Conservation (phyloP, 1,284 basidiomycete species). For the Tylopilus orsonianus region DNA sequence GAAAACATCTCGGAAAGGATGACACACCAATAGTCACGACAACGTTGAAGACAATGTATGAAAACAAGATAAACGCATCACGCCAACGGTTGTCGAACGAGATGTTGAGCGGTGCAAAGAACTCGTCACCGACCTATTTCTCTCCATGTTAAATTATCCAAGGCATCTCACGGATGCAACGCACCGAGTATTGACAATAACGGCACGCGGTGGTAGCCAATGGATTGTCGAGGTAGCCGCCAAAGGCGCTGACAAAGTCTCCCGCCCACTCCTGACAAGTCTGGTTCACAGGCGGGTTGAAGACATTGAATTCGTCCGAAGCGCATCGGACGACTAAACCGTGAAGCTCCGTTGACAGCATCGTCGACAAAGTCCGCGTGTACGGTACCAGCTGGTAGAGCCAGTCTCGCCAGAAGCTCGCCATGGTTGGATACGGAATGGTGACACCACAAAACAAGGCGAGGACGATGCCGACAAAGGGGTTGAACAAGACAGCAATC, state of each 20-base stretch:
- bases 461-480: slow-evolving; percentile 71
- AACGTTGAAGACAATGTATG: slow-evolving; percentile 73
- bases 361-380: slow-evolving; percentile 71
- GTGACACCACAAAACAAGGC: slow-evolving; percentile 81
- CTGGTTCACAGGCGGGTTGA: slow-evolving; percentile 73
- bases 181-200: slow-evolving; percentile 68
- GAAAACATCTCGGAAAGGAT: rapidly evolving
- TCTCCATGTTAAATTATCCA: slow-evolving; percentile 2
- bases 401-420: slow-evolving; percentile 76
- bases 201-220: slow-evolving; percentile 59
- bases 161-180: slow-evolving; percentile 4
- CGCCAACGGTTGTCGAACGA: slow-evolving; percentile 66
- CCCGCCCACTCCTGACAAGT: slow-evolving; percentile 74
- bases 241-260: slow-evolving; percentile 60
- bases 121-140: slow-evolving; percentile 61
- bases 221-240: slow-evolving; percentile 81
- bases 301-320: slow-evolving; percentile 63
- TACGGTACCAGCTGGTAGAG: slow-evolving; percentile 70
- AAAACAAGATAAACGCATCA: slow-evolving; percentile 71
- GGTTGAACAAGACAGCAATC: slow-evolving; percentile 81
- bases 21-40: slow-evolving; percentile 62
- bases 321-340: slow-evolving; percentile 70
- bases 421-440: slow-evolving; percentile 69
- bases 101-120: slow-evolving; percentile 71
- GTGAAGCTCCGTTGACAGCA: slow-evolving; percentile 80